Conservation (phyloP, 176 grass and related monocot species). For the Eleusine indica region DNA sequence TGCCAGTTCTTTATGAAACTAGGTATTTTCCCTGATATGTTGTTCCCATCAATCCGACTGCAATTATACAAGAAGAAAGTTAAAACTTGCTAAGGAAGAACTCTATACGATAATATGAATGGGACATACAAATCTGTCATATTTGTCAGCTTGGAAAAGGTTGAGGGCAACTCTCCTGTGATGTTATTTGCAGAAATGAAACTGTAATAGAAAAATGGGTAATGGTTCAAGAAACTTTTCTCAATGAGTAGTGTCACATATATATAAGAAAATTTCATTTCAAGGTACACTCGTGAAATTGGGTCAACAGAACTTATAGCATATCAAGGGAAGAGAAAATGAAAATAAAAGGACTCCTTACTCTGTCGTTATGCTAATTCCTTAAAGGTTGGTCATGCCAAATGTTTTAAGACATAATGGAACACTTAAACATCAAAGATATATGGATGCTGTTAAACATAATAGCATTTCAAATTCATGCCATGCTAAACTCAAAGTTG, state of each 20-base stretch:
- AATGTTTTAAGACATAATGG: not conserved
- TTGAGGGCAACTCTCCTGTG: conserved; percentile 82
- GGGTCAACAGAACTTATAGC: conserved; percentile 12
- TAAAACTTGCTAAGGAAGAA: conserved; percentile 44
- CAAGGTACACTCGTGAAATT: not conserved
- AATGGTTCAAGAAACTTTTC: conserved; percentile 46
- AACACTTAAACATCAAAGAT: conserved; percentile 15
- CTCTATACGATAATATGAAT: conserved; percentile 22
- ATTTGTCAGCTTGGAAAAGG: conserved; percentile 73
- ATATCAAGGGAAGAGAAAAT: not conserved
- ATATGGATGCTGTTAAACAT: not conserved
- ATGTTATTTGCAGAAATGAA: conserved; percentile 92
- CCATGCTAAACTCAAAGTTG: not conserved
- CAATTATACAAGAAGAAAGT: conserved; percentile 27
- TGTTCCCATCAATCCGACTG: conserved; percentile 72
- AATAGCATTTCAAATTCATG: conserved; percentile 29
- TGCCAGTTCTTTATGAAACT: conserved; percentile 79
- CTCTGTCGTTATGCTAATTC: conserved; percentile 4
- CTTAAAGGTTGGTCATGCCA: not conserved
- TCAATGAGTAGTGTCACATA: conserved; percentile 9
- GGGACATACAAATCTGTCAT: conserved; percentile 77
- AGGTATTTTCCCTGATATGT: conserved; percentile 73
- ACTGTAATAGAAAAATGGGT: conserved; percentile 62
- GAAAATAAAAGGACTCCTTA: not conserved
- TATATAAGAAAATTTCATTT: conserved; percentile 19